Evolutionary conservation across 2,329 filamentous ascomycete genomes (phyloP).

Genomic region (Tolypocladium endophyticum): DNA sequence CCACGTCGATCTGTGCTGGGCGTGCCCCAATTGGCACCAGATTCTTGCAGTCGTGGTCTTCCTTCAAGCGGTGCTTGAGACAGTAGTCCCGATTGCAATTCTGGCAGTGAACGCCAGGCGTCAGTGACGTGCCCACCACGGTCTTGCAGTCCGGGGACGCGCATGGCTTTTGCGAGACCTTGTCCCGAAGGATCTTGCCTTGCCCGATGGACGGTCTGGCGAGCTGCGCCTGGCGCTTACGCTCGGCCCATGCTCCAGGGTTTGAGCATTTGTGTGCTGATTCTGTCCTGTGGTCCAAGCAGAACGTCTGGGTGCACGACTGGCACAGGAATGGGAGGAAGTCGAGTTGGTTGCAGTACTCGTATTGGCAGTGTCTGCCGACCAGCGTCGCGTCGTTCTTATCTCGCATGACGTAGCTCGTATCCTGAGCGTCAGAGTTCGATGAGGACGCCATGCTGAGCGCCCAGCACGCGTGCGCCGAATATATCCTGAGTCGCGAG

Average conservation of each 20-base stretch:
- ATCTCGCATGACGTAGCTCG: constrained; percentile 63
- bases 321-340: constrained; percentile 94
- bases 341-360: constrained; percentile 89
- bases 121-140: constrained; percentile 56
- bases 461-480: not conserved
- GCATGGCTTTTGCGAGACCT: constrained; percentile 55
- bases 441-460: constrained; percentile 43
- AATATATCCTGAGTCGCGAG: constrained; percentile 6
- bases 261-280: constrained; percentile 60
- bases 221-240: constrained; percentile 43
- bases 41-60: constrained; percentile 79
- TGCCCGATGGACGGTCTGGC: constrained; percentile 42
- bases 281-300: constrained; percentile 88
- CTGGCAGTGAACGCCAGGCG: constrained; percentile 60
- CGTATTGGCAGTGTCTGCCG: constrained; percentile 81
- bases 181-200: constrained; percentile 42
- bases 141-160: constrained; percentile 57
- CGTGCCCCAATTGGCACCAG: constrained; percentile 49
- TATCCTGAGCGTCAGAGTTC: constrained; percentile 28
- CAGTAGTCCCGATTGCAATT: constrained; percentile 67
- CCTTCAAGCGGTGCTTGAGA: constrained; percentile 62
- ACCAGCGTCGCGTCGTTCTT: constrained; percentile 69
- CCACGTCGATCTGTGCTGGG: constrained; percentile 30
- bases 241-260: constrained; percentile 51
- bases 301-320: constrained; percentile 76